Evolutionary conservation across 805 yeast species (phyloP).

Genomic region (Spathaspora girioi): DNA sequence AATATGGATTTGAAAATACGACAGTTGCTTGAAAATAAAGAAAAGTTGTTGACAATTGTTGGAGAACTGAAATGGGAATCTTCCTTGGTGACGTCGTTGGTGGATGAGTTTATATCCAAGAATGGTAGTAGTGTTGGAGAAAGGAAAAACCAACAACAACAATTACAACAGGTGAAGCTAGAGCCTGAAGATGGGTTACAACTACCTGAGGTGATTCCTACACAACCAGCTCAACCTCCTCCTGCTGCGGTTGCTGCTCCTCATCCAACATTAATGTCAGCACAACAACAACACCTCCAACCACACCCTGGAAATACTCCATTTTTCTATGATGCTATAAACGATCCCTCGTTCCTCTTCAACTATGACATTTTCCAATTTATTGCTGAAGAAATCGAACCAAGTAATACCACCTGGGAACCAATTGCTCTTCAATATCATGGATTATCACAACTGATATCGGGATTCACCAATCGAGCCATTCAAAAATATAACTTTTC

Average conservation of each 20-base stretch:
- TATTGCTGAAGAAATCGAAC: constrained; percentile 13
- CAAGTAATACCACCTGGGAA: constrained; percentile 9
- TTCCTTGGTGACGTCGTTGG: constrained; percentile 1
- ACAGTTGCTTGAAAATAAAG: neutral
- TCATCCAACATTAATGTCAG: neutral
- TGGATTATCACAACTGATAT: constrained; percentile 16
- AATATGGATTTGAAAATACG: constrained; percentile 1
- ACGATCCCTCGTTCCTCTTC: constrained; percentile 13
- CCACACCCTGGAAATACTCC: neutral
- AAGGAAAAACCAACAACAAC: neutral
- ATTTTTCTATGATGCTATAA: constrained; percentile 6
- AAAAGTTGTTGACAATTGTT: constrained; percentile 4
- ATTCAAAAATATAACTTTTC: constrained; percentile 15
- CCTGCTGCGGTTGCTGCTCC: neutral
- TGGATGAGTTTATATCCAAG: constrained; percentile 9
- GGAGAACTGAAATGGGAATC: constrained; percentile 2
- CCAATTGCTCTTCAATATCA: constrained; percentile 19
- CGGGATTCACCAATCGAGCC: constrained; percentile 16
- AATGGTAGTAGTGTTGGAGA: neutral
- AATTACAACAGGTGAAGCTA: neutral
- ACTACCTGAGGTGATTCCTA: neutral
- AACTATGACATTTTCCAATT: constrained; percentile 16
- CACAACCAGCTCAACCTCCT: neutral
- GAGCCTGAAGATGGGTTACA: neutral
- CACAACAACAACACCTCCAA: neutral